A percentile compares a stretch with the other conserved stretches of the same genome.
Conservation (phyloP, 192 early-diverging fungal genomes). For the Coemansia sp. region DNA sequence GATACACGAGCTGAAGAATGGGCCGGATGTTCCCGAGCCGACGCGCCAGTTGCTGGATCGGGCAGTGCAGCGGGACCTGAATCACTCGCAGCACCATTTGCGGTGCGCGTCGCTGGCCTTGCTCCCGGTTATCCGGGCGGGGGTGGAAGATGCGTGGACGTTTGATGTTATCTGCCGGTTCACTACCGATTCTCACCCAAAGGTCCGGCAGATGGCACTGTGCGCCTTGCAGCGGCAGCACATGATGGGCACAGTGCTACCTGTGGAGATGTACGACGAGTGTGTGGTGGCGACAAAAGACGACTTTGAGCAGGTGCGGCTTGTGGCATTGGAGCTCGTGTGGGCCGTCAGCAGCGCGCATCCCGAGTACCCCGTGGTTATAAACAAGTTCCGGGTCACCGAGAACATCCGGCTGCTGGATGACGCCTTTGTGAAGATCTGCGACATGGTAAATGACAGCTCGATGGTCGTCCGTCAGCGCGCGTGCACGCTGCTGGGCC, state of each 20-base stretch:
- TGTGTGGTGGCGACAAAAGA: slow-evolving; percentile 61
- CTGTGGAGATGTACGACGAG: slow-evolving; percentile 54
- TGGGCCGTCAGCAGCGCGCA: slow-evolving; percentile 56
- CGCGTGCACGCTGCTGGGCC: slow-evolving; percentile 63
- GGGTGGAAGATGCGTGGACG: background rate
- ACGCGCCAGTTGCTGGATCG: slow-evolving; percentile 3
- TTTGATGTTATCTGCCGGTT: slow-evolving; percentile 31
- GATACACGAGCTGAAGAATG: slow-evolving; percentile 31
- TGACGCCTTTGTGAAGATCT: slow-evolving; percentile 76
- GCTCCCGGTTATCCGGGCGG: slow-evolving; percentile 3
- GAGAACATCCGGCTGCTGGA: slow-evolving; percentile 52
- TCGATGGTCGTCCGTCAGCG: slow-evolving; percentile 65
- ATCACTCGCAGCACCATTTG: slow-evolving; percentile 39
- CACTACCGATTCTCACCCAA: slow-evolving; percentile 32
- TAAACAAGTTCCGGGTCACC: slow-evolving; percentile 15
- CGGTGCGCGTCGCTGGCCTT: slow-evolving; percentile 30
- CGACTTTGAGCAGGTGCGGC: slow-evolving; percentile 66
- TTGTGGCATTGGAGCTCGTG: slow-evolving; percentile 61
- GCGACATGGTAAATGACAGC: slow-evolving; percentile 75
- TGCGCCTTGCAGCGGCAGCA: slow-evolving; percentile 23
- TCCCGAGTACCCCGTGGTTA: slow-evolving; percentile 37
- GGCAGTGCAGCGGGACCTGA: slow-evolving; percentile 17
- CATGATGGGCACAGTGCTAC: slow-evolving; percentile 13
- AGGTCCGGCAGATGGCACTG: slow-evolving; percentile 34
- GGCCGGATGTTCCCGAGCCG: background rate